Percentiles rank a stretch among this genome's conserved stretches.
phyloP scores from a whole-genome alignment of 176 grass and related monocot genomes.

The Aegilops sharonensis region DNA sequence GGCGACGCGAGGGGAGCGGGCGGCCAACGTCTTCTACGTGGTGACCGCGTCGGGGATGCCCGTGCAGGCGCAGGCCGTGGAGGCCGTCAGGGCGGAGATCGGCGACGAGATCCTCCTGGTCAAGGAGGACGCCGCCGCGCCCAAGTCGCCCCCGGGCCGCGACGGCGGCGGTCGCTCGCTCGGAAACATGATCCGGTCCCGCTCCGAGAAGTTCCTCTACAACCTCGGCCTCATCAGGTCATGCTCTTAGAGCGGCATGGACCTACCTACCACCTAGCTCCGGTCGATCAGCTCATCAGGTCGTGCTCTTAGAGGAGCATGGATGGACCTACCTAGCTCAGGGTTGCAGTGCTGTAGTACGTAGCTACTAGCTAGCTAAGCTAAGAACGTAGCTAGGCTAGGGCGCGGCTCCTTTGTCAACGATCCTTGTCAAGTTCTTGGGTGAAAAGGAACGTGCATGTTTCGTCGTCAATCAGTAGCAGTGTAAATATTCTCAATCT shows the following conservation, averaged over 20 bases:
- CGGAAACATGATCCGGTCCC: constrained; percentile 75
- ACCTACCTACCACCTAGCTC: neutral
- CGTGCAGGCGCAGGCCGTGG: constrained; percentile 55
- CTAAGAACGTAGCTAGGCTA: neutral
- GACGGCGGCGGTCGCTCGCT: constrained; percentile 50
- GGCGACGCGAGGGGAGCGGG: constrained; percentile 45
- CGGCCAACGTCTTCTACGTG: constrained; percentile 82
- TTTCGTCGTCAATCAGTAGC: neutral
- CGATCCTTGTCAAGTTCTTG: constrained; percentile 33
- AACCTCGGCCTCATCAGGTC: constrained; percentile 88
- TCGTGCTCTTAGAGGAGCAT: constrained; percentile 50
- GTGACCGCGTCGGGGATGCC: constrained; percentile 72
- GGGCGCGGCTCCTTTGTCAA: constrained; percentile 2
- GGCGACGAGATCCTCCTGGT: constrained; percentile 63
- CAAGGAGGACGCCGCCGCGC: constrained; percentile 23
- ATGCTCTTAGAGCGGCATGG: constrained; percentile 40
- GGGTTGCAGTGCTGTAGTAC: neutral
- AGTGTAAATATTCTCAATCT: constrained; percentile 32
- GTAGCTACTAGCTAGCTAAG: constrained; percentile 14
- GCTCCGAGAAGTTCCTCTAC: constrained; percentile 89
- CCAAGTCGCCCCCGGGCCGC: constrained; percentile 30
- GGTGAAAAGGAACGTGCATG: constrained; percentile 21
- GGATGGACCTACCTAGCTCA: neutral
- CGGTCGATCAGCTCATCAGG: neutral
- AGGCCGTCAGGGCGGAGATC: constrained; percentile 66